Evolutionary conservation across 768 basidiomycete species (phyloP).

Genomic region (Russula emetica): DNA sequence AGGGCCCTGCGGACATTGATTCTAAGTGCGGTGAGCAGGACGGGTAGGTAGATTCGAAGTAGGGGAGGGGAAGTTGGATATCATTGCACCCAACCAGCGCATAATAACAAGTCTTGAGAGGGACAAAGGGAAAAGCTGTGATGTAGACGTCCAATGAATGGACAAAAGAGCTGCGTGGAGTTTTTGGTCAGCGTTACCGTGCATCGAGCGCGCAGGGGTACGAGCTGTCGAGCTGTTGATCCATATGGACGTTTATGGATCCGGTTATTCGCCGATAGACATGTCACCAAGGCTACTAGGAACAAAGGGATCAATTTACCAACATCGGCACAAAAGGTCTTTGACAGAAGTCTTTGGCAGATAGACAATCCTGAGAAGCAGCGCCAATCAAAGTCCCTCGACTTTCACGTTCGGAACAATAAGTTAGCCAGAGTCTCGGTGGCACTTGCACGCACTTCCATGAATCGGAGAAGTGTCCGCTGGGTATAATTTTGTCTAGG

Average conservation of each 20-base stretch:
- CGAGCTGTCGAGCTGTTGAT: background rate
- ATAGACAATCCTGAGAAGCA: background rate
- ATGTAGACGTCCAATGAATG: background rate
- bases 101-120: slow-evolving; percentile 2
- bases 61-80: background rate
- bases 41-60: background rate
- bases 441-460: slow-evolving; percentile 1
- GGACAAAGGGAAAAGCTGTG: slow-evolving; percentile 5
- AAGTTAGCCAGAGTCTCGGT: background rate
- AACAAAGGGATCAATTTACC: slow-evolving; percentile 6
- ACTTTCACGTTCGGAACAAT: background rate
- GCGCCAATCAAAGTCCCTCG: background rate
- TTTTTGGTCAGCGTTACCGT: background rate
- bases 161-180: background rate
- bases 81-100: background rate
- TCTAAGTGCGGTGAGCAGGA: background rate
- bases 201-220: slow-evolving; percentile 10
- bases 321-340: background rate
- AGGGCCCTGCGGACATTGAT: background rate
- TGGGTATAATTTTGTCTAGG: slow-evolving; percentile 8
- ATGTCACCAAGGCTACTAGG: slow-evolving; percentile 1
- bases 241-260: slow-evolving; percentile 6
- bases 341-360: background rate
- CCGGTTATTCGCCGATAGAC: background rate
- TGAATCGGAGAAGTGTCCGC: slow-evolving; percentile 2